Evolutionary conservation across 495 filamentous ascomycete genomes (phyloP), one percentile per base, ranked within the genome.

Genomic region (Hypoxylon subgilvum): DNA sequence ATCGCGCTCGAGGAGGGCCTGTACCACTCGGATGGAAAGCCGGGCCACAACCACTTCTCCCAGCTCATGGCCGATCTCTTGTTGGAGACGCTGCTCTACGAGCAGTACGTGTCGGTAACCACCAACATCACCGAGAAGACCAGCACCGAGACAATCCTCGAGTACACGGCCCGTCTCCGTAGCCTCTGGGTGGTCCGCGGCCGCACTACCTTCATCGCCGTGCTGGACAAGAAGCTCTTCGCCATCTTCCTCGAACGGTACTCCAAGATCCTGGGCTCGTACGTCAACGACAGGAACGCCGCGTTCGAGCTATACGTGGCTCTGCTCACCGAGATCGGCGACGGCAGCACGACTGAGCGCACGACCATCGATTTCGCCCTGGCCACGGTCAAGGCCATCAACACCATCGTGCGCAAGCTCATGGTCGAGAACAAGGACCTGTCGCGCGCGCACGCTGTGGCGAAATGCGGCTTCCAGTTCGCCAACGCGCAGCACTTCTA

Each of bases 51-150:
- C 49, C 72, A 69, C 45, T 83, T 79, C 50, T 76, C 78, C 0
- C 75, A 84, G 61, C 75, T 86, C 57, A 84, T 88, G 73, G 75
- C 73, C 3, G 79, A 82, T 36, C 74, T 85, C 30, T 61, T 81
- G 4, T 75, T 76, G 6, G 85, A 89, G 67, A 82, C 77, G 18
- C 66, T 81, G 3, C 75, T 85, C 0, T 85, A 86, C 55, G 80
- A 83, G 65, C 69, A 76, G 14, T 88, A 86, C 72, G 76, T 77
- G 50, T 63, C 50, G 6, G 69, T 74, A 25, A 69, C 63, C 67
- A 74, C 72, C 61, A 69, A 52, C 41, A 76, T 82, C 28, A 57
- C 47, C 2, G 52, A 66, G 35, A 57, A 55, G 35, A 62, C 62
- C 6, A 60, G 25, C 12, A 76, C 81, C 45, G 75, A 82, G 44